Evolutionary conservation across 805 yeast species (phyloP).

Genomic region (Lachancea sp.): DNA sequence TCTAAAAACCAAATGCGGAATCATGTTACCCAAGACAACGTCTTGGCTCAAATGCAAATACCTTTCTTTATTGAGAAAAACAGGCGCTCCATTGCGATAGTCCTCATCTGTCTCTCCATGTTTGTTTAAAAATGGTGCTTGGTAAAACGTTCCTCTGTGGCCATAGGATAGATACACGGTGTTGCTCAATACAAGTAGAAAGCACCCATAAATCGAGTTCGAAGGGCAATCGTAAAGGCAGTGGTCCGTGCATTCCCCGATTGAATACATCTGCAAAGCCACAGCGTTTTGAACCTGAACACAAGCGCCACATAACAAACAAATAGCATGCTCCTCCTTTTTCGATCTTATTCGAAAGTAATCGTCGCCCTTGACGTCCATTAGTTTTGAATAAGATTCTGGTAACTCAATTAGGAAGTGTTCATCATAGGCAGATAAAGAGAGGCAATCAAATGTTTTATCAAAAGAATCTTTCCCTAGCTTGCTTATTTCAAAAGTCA

Average conservation of each 20-base stretch:
- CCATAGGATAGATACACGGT: constrained; percentile 48
- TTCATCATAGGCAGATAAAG: constrained; percentile 38
- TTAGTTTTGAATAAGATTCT: constrained; percentile 48
- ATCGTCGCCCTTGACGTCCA: constrained; percentile 39
- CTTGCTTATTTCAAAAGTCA: background rate
- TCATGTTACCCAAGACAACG: constrained; percentile 73
- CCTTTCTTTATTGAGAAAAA: constrained; percentile 52
- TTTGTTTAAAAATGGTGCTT: constrained; percentile 76
- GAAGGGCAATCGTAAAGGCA: constrained; percentile 48
- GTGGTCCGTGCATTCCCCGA: constrained; percentile 81
- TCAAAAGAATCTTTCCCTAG: background rate
- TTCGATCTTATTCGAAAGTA: constrained; percentile 36
- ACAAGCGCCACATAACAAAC: constrained; percentile 72
- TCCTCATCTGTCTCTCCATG: constrained; percentile 85
- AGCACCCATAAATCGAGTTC: constrained; percentile 22
- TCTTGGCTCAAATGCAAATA: constrained; percentile 61
- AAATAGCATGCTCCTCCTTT: constrained; percentile 67
- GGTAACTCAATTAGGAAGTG: constrained; percentile 63
- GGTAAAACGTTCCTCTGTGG: constrained; percentile 70
- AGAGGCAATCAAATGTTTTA: background rate
- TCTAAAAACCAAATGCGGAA: constrained; percentile 71
- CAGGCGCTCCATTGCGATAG: constrained; percentile 62
- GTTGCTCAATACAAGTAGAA: constrained; percentile 24
- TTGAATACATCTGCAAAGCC: constrained; percentile 38
- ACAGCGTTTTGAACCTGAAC: constrained; percentile 61